These are phyloP conservation scores for Vitis hybrid DNA, from an alignment of 177 flowering plant species.

Conservation along the genomic window DNA sequence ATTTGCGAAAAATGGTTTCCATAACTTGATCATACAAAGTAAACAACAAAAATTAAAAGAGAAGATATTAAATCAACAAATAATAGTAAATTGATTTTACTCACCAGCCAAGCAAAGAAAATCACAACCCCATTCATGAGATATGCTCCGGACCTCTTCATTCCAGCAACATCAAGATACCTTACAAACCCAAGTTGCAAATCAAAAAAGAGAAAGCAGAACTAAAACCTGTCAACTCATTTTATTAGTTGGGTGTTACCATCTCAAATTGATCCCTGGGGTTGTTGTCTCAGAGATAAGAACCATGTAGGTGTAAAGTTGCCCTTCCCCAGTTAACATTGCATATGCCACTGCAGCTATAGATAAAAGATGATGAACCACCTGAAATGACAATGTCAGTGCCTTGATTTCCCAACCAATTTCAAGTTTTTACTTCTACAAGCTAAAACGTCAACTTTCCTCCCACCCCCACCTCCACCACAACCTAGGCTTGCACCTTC, in stretches of 20 bases:
- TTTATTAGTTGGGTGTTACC: slow-evolving; percentile 14
- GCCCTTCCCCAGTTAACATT: slow-evolving; percentile 32
- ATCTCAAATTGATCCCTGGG: slow-evolving; percentile 37
- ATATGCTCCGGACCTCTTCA: slow-evolving; percentile 74
- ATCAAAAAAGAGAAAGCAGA: not conserved
- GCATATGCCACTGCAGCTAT: slow-evolving; percentile 24
- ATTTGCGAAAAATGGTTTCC: not conserved
- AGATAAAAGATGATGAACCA: slow-evolving; percentile 34
- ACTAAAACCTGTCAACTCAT: not conserved
- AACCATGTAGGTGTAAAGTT: slow-evolving; percentile 36
- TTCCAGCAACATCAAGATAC: slow-evolving; percentile 84
- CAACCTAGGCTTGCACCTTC: too few relatives aligned
- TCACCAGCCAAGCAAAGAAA: slow-evolving; percentile 81
- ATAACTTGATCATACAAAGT: not conserved
- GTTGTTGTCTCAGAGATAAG: slow-evolving; percentile 39
- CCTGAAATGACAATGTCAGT: slow-evolving; percentile 20
- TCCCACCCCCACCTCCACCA: too few relatives aligned
- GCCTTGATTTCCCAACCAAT: too few relatives aligned
- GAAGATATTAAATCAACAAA: not conserved
- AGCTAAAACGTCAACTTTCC: too few relatives aligned
- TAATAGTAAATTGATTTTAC: slow-evolving; percentile 11
- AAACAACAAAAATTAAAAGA: not conserved
- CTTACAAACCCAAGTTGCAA: slow-evolving; percentile 28
- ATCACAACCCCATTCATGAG: slow-evolving; percentile 70
- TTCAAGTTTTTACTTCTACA: too few relatives aligned